A percentile compares a stretch with the other conserved stretches of the same genome.
Evolutionary conservation across 768 basidiomycete genomes (phyloP).

Genomic region (Leccinum uliginosum): DNA sequence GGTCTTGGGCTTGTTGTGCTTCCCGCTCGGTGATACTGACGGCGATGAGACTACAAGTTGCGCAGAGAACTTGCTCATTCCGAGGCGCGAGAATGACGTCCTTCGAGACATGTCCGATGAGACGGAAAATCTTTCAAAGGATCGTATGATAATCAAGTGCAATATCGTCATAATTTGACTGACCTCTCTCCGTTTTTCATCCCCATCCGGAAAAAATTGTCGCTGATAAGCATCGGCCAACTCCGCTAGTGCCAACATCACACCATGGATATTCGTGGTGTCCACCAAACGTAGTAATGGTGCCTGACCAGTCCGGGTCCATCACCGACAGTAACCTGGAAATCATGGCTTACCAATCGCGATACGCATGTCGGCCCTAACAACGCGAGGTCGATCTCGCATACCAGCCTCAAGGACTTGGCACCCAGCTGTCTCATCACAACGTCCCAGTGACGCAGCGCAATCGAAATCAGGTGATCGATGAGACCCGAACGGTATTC

Average conservation of each 20-base stretch:
- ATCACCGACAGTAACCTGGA: slow-evolving; percentile 8
- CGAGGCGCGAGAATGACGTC: slow-evolving; percentile 58
- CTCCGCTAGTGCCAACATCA: slow-evolving; percentile 68
- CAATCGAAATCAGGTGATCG: slow-evolving; percentile 68
- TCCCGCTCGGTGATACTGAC: slow-evolving; percentile 58
- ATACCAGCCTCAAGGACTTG: slow-evolving; percentile 67
- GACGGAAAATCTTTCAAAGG: slow-evolving; percentile 55
- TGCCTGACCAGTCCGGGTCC: slow-evolving; percentile 36
- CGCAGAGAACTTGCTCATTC: slow-evolving; percentile 67
- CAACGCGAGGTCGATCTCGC: slow-evolving; percentile 50
- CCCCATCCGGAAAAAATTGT: slow-evolving; percentile 26
- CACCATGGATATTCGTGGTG: slow-evolving; percentile 73
- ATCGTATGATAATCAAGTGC: slow-evolving; percentile 1
- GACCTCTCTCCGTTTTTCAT: slow-evolving; percentile 46
- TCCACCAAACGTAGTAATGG: slow-evolving; percentile 61
- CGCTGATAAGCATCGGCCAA: slow-evolving; percentile 57
- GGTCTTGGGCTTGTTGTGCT: slow-evolving; percentile 34
- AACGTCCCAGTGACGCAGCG: slow-evolving; percentile 86
- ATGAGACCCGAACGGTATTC: slow-evolving; percentile 72
- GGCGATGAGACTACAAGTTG: slow-evolving; percentile 69
- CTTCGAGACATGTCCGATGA: slow-evolving; percentile 53
- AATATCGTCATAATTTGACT: not conserved
- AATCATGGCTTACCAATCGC: slow-evolving; percentile 48
- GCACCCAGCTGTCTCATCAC: slow-evolving; percentile 75
- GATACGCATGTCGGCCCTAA: slow-evolving; percentile 48